Evolutionary conservation across 1,139 yeast species (phyloP), one percentile per base, ranked within the genome.

Genomic region (Debaryomycetaceae sp.): DNA sequence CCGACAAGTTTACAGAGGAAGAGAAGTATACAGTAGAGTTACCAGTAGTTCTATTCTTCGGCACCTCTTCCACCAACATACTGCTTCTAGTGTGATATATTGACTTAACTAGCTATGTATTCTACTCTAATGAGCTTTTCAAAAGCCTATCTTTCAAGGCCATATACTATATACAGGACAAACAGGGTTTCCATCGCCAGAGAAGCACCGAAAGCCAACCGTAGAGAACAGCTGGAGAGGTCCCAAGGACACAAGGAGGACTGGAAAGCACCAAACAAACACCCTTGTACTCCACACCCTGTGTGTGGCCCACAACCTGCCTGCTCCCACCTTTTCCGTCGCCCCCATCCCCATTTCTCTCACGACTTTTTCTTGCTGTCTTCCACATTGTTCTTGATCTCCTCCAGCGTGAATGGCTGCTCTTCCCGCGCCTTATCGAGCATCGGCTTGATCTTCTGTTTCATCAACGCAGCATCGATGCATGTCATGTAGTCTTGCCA

Each of bases 401-500:
- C 72, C 41, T 67, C 70, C 7, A 60, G 50, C 17, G 60, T 54
- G 40, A 89, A 88, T 0, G 97, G 97, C 29, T 94, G 95, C 52
- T 89, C 96, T 49, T 85, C 83, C 49, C 95, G 76, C 1, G 96
- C 96, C 52, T 88, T 92, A 47, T 88, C 96, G 42, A 91, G 71
- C 79, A 87, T 85, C n/a, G 89, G 86, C 60, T 83, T 76, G 50
- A 86, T 79, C 26, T 87, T 88, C 55, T 81, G 83, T 44, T 74
- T 77, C 29, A 81, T 80, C 49, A 87, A 69, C 28, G 92, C 92
- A 7, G 73, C 78, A 54, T 88, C 84, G 36, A 92, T 83, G 65
- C 98, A 92, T 14, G 81, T 81, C 51, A 87, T 87, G 61, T 92
- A 92, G 38, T 80, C 82, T 46, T 80, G 78, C 96, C 97, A 92